Evolutionary conservation across 179 eudicot species (phyloP), one percentile per base, ranked within the genome.

Genomic region (Amaranthus tricolor): DNA sequence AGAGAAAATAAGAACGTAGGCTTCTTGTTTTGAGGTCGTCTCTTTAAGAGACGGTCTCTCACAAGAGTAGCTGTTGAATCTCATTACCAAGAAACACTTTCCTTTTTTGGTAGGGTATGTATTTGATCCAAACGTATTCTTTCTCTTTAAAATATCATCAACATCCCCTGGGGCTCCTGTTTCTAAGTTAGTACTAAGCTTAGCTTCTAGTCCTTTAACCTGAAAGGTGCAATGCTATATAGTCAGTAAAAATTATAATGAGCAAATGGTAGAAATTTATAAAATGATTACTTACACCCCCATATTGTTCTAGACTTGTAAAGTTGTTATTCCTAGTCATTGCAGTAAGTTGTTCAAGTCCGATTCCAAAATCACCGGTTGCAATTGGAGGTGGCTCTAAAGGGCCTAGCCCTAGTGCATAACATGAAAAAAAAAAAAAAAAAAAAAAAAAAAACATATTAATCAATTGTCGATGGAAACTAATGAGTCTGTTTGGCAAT

Each of bases 81-180:
- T 76, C 57, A 68, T 66, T 83, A 94, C 98, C 91, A 72, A 84
- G 86, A 84, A 92, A 78, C 87, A 84, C 76, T 87, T 84, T 43
- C 98, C 98, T 79, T 88, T 85, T 76, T 90, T 94, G 55, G 79
- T 77, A 19, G 98, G 98, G 77, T 94, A 94, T 44, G 96, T 88
- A 83, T 92, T 94, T 54, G 98, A 86, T 68, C 98, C 98, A 79
- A 90, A 94, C 44, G 91, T 83, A 79, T 65, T 88, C 76, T 84
- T 88, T 77, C 98, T 74, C 61, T 78, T 86, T 62, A 70, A 72
- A 71, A 92, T 64, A 70, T 92, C 96, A 55, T 66, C 78, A 8
- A 78, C 89, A 58, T 82, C 89, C 43, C 91, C 96, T 59, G 73
- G 58, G 51, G 86, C 76, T 68, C 98, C 98, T 14, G 78, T 80